phyloP scores from a whole-genome alignment of 352 stramenopile genomes.

The Phytophthora boehmeriae region DNA sequence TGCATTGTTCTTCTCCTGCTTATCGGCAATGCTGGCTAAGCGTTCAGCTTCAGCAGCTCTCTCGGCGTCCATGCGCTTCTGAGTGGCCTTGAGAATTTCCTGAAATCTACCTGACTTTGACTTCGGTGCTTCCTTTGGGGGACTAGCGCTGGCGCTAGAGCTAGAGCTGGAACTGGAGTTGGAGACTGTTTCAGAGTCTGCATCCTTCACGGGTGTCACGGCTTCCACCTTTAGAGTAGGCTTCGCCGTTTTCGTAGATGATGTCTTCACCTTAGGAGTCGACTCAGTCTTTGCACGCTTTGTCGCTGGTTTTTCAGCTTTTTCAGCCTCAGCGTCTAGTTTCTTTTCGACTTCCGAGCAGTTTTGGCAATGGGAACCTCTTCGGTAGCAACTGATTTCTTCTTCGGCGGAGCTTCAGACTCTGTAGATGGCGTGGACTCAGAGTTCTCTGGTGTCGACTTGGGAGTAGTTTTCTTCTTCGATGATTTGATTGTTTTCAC shows the following conservation, averaged over 20 bases:
- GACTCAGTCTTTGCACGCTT: conserved; percentile 48
- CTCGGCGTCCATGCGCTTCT: conserved; percentile 41
- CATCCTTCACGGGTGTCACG: conserved; percentile 2
- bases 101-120: conserved; percentile 38
- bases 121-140: conserved; percentile 11
- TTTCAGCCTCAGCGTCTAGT: conserved; percentile 29
- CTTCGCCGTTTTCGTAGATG: conserved; percentile 19
- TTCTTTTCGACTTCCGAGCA: conserved; percentile 47
- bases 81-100: conserved; percentile 47
- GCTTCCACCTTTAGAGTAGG: conserved; percentile 21
- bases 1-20: conserved; percentile 20
- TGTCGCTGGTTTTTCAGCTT: conserved; percentile 27
- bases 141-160: conserved; percentile 2
- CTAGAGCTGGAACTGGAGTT: conserved; percentile 16
- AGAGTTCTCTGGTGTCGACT: conserved; percentile 10
- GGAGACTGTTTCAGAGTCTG: conserved; percentile 14
- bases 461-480: conserved; percentile 29
- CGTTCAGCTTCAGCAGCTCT: conserved; percentile 15
- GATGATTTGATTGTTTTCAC: conserved; percentile 3
- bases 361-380: conserved; percentile 6
- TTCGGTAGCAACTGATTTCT: conserved; percentile 25
- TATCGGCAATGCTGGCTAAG: conserved; percentile 11
- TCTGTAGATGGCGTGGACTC: conserved; percentile 4
- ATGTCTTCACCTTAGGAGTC: background rate
- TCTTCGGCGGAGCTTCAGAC: conserved; percentile 23